Conservation (phyloP, 176 grass and related monocot genomes). For the Paspalum vaginatum region DNA sequence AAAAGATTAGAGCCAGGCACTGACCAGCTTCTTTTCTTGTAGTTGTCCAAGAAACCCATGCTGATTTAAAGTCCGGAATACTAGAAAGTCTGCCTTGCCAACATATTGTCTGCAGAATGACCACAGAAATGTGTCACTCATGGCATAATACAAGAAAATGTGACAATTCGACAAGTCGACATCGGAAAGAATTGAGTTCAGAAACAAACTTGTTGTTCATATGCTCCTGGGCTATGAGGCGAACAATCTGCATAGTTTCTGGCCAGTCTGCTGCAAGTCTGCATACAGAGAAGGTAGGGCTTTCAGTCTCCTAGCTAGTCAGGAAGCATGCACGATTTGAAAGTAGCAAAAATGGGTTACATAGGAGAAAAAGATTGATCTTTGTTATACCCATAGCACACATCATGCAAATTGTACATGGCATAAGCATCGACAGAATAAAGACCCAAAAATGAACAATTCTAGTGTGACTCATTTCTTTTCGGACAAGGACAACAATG, state of each 20-base stretch:
- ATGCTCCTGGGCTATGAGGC: constrained; percentile 95
- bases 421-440: not conserved
- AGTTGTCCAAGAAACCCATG: constrained; percentile 96
- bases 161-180: constrained; percentile 19
- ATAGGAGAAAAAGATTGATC: not conserved
- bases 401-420: not conserved
- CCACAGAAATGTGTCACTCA: constrained; percentile 38
- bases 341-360: not conserved
- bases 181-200: constrained; percentile 31
- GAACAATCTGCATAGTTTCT: constrained; percentile 96
- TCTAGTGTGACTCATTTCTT: not conserved
- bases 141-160: constrained; percentile 24
- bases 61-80: constrained; percentile 92
- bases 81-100: constrained; percentile 88
- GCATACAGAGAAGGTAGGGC: constrained; percentile 36
- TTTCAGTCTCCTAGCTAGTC: constrained; percentile 38
- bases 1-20: constrained; percentile 31
- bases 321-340: not conserved
- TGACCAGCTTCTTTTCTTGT: constrained; percentile 97
- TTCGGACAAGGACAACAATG: not conserved
- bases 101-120: constrained; percentile 81
- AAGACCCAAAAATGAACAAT: constrained; percentile 3
- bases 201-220: constrained; percentile 89
- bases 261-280: constrained; percentile 96
- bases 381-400: not conserved